phyloP scores from a whole-genome alignment of 208 protist genomes.

The Novymonas esmeraldas region DNA sequence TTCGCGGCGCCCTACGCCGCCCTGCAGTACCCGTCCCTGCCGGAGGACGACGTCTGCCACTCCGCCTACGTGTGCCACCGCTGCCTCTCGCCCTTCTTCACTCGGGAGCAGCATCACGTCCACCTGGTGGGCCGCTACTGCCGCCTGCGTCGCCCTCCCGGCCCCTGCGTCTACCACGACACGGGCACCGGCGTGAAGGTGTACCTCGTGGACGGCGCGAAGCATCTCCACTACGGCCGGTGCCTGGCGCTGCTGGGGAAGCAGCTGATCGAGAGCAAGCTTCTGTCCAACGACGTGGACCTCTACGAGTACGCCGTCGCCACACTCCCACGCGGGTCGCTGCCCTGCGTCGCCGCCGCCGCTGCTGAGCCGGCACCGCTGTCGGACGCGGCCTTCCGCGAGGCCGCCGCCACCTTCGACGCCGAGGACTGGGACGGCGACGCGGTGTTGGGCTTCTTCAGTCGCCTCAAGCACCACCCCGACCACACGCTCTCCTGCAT shows the following conservation, averaged over 20 bases:
- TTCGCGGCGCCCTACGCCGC: conserved; percentile 54
- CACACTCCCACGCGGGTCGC: conserved; percentile 44
- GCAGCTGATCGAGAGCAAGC: conserved; percentile 74
- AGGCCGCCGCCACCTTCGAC: conserved; percentile 46
- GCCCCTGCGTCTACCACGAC: conserved; percentile 59
- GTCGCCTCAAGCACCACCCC: conserved; percentile 60
- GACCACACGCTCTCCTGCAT: conserved; percentile 78
- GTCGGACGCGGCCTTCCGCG: conserved; percentile 37
- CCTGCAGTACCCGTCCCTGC: conserved; percentile 53
- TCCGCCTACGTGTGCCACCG: conserved; percentile 73
- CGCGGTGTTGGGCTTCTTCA: conserved; percentile 70
- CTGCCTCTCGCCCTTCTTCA: conserved; percentile 70
- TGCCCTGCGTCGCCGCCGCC: conserved; percentile 37
- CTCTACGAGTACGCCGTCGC: conserved; percentile 79
- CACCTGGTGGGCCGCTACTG: conserved; percentile 65
- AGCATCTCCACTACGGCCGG: conserved; percentile 65
- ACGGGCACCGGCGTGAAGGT: conserved; percentile 33
- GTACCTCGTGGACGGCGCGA: conserved; percentile 66
- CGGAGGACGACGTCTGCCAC: conserved; percentile 66
- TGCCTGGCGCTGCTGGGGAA: conserved; percentile 66
- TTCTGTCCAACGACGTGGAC: conserved; percentile 72
- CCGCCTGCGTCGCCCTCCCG: conserved; percentile 41
- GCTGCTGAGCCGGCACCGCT: not conserved
- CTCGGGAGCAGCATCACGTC: conserved; percentile 37
- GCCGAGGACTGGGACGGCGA: conserved; percentile 55